A percentile compares a stretch with the other conserved stretches of the same genome.
Conservation (phyloP, 106 monocot species). For the Xerophyta viscosa region DNA sequence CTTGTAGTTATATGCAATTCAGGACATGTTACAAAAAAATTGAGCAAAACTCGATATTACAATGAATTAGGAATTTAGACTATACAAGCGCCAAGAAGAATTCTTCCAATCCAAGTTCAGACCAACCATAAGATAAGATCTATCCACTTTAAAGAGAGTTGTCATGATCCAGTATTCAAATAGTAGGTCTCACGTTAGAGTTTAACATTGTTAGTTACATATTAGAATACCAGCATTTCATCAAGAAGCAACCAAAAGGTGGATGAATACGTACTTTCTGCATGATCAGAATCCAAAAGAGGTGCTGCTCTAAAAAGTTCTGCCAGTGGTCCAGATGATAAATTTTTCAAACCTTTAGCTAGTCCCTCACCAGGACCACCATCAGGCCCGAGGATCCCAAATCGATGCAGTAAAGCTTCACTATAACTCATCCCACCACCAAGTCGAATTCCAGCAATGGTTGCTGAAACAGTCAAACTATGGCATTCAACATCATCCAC, state of each 20-base stretch:
- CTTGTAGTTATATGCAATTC: no score
- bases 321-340: conserved; percentile 86
- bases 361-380: conserved; percentile 87
- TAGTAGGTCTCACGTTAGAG: background rate
- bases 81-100: no score
- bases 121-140: no score
- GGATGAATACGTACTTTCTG: conserved; percentile 25
- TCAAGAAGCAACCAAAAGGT: background rate
- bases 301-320: conserved; percentile 75
- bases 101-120: no score
- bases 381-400: conserved; percentile 87
- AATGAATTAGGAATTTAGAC: no score
- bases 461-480: conserved; percentile 63
- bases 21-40: no score
- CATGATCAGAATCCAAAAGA: conserved; percentile 16
- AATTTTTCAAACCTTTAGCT: conserved; percentile 61
- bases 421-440: conserved; percentile 97
- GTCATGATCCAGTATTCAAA: background rate
- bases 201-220: no score
- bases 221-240: background rate
- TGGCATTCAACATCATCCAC: conserved; percentile 73
- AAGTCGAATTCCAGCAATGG: conserved; percentile 74
- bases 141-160: no score
- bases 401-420: conserved; percentile 84
- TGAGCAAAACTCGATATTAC: background rate